phyloP scores from a whole-genome alignment of 805 yeast species.

The Kazachstania martiniae region DNA sequence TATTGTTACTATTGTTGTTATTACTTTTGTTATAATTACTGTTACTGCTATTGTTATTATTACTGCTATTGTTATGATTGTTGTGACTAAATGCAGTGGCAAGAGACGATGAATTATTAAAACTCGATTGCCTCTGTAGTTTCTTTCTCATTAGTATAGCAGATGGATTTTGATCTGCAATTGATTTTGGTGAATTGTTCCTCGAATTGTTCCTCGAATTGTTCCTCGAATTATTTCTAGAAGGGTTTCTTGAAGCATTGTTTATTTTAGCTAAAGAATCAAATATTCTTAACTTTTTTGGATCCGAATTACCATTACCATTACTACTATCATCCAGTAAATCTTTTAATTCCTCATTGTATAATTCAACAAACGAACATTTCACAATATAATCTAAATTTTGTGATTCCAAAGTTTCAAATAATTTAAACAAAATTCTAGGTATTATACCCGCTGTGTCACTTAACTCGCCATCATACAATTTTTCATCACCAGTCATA shows the following conservation, averaged over 20 bases:
- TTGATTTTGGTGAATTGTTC: conserved; percentile 13
- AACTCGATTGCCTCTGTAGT: background rate
- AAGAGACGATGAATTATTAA: background rate
- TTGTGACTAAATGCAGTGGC: conserved; percentile 1
- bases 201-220: conserved; percentile 12
- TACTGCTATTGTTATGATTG: conserved; percentile 5
- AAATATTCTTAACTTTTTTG: conserved; percentile 41
- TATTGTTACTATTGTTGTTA: background rate
- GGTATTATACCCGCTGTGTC: conserved; percentile 59
- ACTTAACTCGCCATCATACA: conserved; percentile 25
- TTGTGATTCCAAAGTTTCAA: conserved; percentile 35
- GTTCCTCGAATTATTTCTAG: conserved; percentile 5
- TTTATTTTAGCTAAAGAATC: conserved; percentile 30
- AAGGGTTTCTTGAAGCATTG: too few relatives aligned
- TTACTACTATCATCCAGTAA: conserved; percentile 31
- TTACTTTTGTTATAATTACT: conserved; percentile 5
- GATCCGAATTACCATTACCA: conserved; percentile 5
- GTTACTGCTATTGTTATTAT: conserved; percentile 10
- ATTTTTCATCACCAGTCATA: conserved; percentile 57
- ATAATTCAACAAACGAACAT: conserved; percentile 74
- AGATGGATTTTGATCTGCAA: background rate
- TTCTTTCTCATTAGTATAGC: background rate
- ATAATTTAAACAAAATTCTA: conserved; percentile 44
- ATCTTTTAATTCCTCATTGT: conserved; percentile 78
- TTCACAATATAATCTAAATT: conserved; percentile 52